These are phyloP conservation scores for Talaromyces adpressus DNA, from an alignment of 495 filamentous ascomycete genomes.

Conservation along the genomic window DNA sequence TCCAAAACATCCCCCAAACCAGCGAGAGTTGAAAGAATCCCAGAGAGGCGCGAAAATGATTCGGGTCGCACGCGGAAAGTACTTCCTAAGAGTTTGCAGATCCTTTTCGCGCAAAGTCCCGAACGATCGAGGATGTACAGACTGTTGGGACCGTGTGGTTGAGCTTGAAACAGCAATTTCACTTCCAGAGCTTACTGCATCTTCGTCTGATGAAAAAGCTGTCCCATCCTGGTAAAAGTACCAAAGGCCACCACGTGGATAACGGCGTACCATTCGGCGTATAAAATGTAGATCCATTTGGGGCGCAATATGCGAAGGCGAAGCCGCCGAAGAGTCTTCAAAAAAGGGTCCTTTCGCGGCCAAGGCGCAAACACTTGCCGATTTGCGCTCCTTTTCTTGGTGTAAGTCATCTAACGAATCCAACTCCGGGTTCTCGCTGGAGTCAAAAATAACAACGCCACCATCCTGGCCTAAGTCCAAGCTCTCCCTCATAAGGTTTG, in stretches of 20 bases:
- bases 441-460: constrained; percentile 50
- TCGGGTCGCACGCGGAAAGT: constrained; percentile 36
- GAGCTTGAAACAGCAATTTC: constrained; percentile 7
- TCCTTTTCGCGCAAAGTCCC: constrained; percentile 12
- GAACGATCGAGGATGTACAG: constrained; percentile 28
- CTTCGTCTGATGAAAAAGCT: constrained; percentile 35
- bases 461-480: constrained; percentile 43
- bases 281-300: constrained; percentile 37
- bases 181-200: constrained; percentile 10
- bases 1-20: constrained; percentile 61
- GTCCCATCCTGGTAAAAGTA: constrained; percentile 50
- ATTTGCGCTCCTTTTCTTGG: neutral
- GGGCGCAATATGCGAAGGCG: constrained; percentile 21
- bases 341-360: neutral
- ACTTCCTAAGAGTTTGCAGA: constrained; percentile 24
- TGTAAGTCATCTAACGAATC: neutral
- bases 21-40: constrained; percentile 58
- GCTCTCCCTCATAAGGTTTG: constrained; percentile 49
- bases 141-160: constrained; percentile 12
- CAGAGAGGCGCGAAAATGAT: constrained; percentile 53
- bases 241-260: constrained; percentile 58
- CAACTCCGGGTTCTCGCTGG: constrained; percentile 20
- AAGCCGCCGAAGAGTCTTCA: constrained; percentile 12
- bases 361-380: neutral
- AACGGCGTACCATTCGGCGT: constrained; percentile 46